Percentiles rank a stretch among this genome's conserved stretches.
phyloP scores from a whole-genome alignment of 2,329 filamentous ascomycete species.

The Ceratocystis lukuohia region DNA sequence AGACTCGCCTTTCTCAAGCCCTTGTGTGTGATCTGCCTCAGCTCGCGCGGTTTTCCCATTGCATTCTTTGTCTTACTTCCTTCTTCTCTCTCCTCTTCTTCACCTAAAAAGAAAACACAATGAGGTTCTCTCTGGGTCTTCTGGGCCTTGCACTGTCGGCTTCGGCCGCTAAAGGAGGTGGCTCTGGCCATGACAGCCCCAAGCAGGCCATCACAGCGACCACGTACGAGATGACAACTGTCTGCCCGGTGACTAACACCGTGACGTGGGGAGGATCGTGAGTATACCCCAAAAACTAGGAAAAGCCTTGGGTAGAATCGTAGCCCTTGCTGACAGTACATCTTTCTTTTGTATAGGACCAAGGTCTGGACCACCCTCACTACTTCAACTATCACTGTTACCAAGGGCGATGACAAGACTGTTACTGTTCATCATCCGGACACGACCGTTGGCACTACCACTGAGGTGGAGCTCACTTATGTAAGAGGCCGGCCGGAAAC shows the following conservation, averaged over 20 bases:
- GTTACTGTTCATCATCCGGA: conserved; percentile 11
- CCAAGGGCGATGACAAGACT: conserved; percentile 6
- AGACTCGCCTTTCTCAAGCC: background rate
- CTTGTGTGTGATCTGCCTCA: conserved; percentile 2
- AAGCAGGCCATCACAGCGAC: background rate
- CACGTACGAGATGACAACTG: conserved; percentile 11
- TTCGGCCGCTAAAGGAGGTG: conserved; percentile 2
- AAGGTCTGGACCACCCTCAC: conserved; percentile 9
- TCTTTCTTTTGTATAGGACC: conserved; percentile 4
- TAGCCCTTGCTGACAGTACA: background rate
- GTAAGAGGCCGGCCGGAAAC: background rate
- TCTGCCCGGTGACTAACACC: conserved; percentile 22
- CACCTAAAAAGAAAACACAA: background rate
- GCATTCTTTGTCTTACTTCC: background rate
- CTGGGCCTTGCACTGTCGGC: conserved; percentile 7
- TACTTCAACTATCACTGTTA: conserved; percentile 15
- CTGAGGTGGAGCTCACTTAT: conserved; percentile 15
- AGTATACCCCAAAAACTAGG: background rate
- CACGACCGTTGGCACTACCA: conserved; percentile 12
- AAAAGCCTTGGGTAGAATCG: background rate
- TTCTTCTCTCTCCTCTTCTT: background rate
- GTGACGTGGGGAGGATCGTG: conserved; percentile 22
- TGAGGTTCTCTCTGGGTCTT: conserved; percentile 9
- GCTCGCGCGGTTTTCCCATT: background rate
- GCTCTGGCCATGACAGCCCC: background rate